phyloP scores from a whole-genome alignment of 1,139 yeast species.

The Diutina ranongensis region DNA sequence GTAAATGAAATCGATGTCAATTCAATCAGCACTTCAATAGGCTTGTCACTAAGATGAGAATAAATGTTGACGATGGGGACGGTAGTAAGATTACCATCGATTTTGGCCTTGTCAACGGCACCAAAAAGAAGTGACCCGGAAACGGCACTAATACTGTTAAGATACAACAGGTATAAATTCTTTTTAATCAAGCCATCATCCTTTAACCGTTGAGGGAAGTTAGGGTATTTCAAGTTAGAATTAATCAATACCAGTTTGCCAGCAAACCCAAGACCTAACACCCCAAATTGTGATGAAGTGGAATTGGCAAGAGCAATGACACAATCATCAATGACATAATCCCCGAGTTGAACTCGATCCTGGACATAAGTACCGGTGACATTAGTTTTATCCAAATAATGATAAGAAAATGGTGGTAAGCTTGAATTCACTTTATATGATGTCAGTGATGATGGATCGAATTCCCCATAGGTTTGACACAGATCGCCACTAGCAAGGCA shows the following conservation, averaged over 20 bases:
- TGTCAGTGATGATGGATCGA: constrained; percentile 6
- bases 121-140: constrained; percentile 44
- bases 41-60: constrained; percentile 13
- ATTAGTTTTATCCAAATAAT: neutral
- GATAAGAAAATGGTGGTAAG: neutral
- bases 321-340: neutral
- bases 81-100: constrained; percentile 21
- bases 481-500: neutral
- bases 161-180: constrained; percentile 42
- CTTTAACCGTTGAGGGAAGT: constrained; percentile 19
- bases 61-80: constrained; percentile 11
- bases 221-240: constrained; percentile 14
- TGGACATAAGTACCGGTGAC: neutral
- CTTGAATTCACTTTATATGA: neutral
- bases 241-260: constrained; percentile 30
- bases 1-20: constrained; percentile 7
- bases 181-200: constrained; percentile 36
- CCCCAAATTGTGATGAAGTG: constrained; percentile 44
- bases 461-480: constrained; percentile 7
- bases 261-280: constrained; percentile 49
- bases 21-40: constrained; percentile 15
- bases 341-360: neutral
- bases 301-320: constrained; percentile 44
- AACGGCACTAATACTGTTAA: constrained; percentile 25
- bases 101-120: constrained; percentile 44